Evolutionary conservation across 1,284 basidiomycete species (phyloP).

Genomic region (Irpex sp.): DNA sequence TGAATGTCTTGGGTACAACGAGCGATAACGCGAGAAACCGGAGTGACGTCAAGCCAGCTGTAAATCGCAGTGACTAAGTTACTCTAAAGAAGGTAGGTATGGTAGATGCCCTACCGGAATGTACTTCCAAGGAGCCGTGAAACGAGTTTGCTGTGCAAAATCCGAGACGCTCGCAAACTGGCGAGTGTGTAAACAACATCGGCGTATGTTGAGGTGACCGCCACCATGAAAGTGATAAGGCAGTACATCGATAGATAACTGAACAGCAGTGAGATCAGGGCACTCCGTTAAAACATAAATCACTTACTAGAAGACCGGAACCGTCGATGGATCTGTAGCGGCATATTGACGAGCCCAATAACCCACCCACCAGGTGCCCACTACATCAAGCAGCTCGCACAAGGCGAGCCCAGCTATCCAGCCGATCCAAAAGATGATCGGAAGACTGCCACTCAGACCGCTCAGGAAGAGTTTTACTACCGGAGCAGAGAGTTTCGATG

Average conservation of each 20-base stretch:
- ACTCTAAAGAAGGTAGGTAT: background rate
- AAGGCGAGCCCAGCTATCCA: slow-evolving; percentile 21
- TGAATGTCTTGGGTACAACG: slow-evolving; percentile 51
- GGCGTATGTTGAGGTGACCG: background rate
- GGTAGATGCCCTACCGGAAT: slow-evolving; percentile 28
- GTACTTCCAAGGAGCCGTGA: slow-evolving; percentile 49
- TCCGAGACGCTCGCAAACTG: slow-evolving; percentile 44
- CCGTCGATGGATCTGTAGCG: slow-evolving; percentile 20
- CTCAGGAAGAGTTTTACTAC: slow-evolving; percentile 24
- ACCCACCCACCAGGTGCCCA: slow-evolving; percentile 22
- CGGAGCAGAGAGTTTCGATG: background rate
- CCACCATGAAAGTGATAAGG: background rate
- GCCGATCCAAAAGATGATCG: slow-evolving; percentile 28
- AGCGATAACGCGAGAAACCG: slow-evolving; percentile 45
- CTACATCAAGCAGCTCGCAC: slow-evolving; percentile 14
- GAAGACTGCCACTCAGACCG: slow-evolving; percentile 25
- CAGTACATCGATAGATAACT: slow-evolving; percentile 10
- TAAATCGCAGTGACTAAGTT: background rate
- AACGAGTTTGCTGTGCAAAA: slow-evolving; percentile 50
- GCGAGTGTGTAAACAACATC: slow-evolving; percentile 25
- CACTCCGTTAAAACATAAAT: background rate
- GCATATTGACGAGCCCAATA: slow-evolving; percentile 25
- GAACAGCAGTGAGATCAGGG: background rate
- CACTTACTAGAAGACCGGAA: slow-evolving; percentile 26
- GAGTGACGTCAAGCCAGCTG: slow-evolving; percentile 40